Evolutionary conservation across 108 stramenopile genomes (phyloP).

Genomic region (Nitzschia inconspicua): DNA sequence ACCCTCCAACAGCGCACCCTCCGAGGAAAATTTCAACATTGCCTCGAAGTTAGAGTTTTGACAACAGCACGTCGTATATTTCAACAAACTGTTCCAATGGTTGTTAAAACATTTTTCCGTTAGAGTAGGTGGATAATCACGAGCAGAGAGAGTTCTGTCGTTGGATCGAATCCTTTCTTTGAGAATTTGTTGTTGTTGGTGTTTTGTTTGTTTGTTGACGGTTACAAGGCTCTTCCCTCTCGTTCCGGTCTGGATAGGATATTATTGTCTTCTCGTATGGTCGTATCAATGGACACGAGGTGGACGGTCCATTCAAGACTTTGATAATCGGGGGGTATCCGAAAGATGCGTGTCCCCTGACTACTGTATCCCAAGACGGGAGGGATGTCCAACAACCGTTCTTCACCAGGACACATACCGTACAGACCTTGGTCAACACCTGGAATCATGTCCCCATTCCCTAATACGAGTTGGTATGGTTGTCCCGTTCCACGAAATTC

Average conservation of each 20-base stretch:
- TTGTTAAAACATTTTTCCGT: no score
- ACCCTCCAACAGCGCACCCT: no score
- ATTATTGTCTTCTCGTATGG: conserved; percentile 29
- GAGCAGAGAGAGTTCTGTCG: no score
- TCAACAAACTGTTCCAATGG: no score
- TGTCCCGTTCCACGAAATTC: conserved; percentile 51
- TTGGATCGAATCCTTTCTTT: no score
- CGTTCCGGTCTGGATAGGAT: conserved; percentile 16
- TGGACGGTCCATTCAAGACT: conserved; percentile 44
- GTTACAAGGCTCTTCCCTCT: conserved; percentile 9
- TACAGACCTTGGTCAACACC: conserved; percentile 59
- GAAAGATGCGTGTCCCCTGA: conserved; percentile 31
- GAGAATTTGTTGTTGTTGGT: no score
- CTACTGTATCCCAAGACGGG: conserved; percentile 39
- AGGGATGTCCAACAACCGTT: conserved; percentile 39
- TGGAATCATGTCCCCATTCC: conserved; percentile 49
- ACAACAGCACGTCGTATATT: no score
- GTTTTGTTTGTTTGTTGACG: no score
- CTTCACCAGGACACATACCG: conserved; percentile 64
- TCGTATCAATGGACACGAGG: conserved; percentile 35
- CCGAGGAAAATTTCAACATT: no score
- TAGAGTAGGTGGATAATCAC: no score
- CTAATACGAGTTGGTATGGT: conserved; percentile 56
- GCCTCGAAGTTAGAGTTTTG: no score
- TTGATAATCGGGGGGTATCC: conserved; percentile 30